phyloP scores from a whole-genome alignment of 1,284 basidiomycete species.

The Fomitopsis pinicola region DNA sequence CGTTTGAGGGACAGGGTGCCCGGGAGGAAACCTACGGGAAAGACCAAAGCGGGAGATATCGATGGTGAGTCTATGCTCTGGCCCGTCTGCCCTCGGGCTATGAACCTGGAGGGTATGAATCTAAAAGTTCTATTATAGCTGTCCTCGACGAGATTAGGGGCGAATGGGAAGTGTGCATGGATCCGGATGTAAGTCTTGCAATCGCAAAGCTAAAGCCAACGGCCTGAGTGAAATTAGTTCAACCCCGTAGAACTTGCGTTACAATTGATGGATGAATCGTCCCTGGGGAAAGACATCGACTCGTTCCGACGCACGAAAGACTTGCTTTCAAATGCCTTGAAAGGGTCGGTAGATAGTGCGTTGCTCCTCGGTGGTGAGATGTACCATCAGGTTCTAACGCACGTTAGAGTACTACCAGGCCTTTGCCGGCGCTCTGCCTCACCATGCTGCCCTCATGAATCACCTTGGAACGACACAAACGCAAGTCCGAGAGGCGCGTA shows the following conservation, averaged over 20 bases:
- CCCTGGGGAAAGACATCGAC: conserved; percentile 64
- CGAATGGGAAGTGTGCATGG: conserved; percentile 87
- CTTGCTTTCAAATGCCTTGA: conserved; percentile 72
- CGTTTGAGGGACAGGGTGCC: conserved; percentile 64
- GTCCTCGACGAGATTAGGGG: conserved; percentile 82
- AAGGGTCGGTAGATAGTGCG: conserved; percentile 83
- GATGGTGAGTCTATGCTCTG: conserved; percentile 49
- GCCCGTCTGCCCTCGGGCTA: not conserved
- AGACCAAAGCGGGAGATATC: conserved; percentile 64
- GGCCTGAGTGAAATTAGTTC: conserved; percentile 51
- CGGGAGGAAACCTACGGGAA: conserved; percentile 47
- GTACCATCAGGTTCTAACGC: conserved; percentile 2
- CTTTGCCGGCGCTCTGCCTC: conserved; percentile 87
- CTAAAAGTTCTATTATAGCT: conserved; percentile 39
- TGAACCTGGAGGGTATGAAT: not conserved
- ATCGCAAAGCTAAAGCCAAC: conserved; percentile 4
- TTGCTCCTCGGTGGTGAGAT: conserved; percentile 13
- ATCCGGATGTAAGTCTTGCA: conserved; percentile 64
- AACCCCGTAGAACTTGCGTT: conserved; percentile 90
- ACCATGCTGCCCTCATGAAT: conserved; percentile 73
- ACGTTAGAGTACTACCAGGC: conserved; percentile 80
- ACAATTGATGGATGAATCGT: conserved; percentile 74
- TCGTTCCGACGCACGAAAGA: conserved; percentile 75
- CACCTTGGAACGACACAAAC: conserved; percentile 69
- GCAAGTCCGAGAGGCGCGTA: conserved; percentile 71